Evolutionary conservation across 805 yeast genomes (phyloP).

Genomic region (Teunomyces aglyptinius): DNA sequence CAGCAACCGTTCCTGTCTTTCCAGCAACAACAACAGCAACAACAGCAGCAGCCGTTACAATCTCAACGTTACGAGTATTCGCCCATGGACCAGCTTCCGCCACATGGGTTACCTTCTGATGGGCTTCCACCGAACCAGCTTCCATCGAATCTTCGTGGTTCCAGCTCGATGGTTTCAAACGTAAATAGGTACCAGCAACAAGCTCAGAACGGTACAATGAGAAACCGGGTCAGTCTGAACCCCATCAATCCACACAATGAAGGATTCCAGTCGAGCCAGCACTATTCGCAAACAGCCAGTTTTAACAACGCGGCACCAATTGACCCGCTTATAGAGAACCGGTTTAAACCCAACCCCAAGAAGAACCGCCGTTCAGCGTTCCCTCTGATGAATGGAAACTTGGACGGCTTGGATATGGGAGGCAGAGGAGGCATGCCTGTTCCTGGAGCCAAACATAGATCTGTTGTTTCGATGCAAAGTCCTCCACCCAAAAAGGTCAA

Average conservation of each 20-base stretch:
- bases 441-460: conserved; percentile 12
- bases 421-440: conserved; percentile 50
- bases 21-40: not conserved
- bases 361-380: conserved; percentile 37
- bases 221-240: conserved; percentile 13
- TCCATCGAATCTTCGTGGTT: conserved; percentile 25
- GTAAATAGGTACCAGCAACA: conserved; percentile 14
- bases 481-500: conserved; percentile 2
- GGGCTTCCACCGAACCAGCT: conserved; percentile 25
- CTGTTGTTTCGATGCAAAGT: conserved; percentile 6
- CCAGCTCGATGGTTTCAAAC: conserved; percentile 16
- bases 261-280: conserved; percentile 11
- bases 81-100: conserved; percentile 27
- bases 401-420: conserved; percentile 38
- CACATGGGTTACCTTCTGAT: conserved; percentile 30
- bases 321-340: conserved; percentile 24
- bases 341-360: conserved; percentile 26
- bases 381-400: conserved; percentile 30
- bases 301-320: conserved; percentile 23
- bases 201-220: conserved; percentile 19
- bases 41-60: not conserved
- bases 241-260: conserved; percentile 8
- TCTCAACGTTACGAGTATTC: conserved; percentile 4
- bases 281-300: conserved; percentile 8
- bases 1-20: not conserved